Percentiles rank a stretch among this genome's conserved stretches.
Conservation (phyloP, 306 rosid genomes). For the Trifolium fragiferum region DNA sequence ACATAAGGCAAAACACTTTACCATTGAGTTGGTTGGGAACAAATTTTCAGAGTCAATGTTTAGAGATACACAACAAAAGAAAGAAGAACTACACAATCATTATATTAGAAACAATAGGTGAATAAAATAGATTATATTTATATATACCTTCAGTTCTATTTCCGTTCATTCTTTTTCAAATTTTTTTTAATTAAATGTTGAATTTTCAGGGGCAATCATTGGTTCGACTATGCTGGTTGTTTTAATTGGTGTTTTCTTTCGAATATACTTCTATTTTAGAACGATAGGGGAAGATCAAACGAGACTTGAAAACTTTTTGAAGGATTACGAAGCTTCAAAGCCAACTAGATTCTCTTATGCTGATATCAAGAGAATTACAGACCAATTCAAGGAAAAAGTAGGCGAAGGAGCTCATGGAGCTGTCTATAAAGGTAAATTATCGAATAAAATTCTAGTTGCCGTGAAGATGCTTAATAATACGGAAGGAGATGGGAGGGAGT, state of each 20-base stretch:
- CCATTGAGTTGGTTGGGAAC: neutral
- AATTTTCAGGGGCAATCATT: constrained; percentile 9
- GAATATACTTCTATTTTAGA: neutral
- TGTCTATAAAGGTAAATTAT: constrained; percentile 23
- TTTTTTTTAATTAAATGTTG: neutral
- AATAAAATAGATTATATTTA: neutral
- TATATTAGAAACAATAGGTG: neutral
- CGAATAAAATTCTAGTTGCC: neutral
- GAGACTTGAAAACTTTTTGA: constrained; percentile 18
- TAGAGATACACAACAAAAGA: neutral
- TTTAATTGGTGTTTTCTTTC: neutral
- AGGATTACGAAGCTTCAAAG: constrained; percentile 13
- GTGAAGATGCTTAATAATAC: constrained; percentile 12
- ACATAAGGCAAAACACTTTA: neutral
- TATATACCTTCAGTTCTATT: neutral
- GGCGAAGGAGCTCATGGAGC: constrained; percentile 30
- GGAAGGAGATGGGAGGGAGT: constrained; percentile 13
- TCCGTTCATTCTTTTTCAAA: neutral
- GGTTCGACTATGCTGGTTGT: neutral
- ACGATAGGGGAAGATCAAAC: constrained; percentile 21
- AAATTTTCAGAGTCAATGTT: neutral
- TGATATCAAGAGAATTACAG: constrained; percentile 17
- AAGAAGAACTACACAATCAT: neutral
- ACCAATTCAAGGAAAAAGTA: neutral
- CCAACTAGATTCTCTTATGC: constrained; percentile 27